A percentile compares a stretch with the other conserved stretches of the same genome.
Conservation (phyloP, 371 early-diverging fungal genomes). For the Polyrhizophydium stewartii region DNA sequence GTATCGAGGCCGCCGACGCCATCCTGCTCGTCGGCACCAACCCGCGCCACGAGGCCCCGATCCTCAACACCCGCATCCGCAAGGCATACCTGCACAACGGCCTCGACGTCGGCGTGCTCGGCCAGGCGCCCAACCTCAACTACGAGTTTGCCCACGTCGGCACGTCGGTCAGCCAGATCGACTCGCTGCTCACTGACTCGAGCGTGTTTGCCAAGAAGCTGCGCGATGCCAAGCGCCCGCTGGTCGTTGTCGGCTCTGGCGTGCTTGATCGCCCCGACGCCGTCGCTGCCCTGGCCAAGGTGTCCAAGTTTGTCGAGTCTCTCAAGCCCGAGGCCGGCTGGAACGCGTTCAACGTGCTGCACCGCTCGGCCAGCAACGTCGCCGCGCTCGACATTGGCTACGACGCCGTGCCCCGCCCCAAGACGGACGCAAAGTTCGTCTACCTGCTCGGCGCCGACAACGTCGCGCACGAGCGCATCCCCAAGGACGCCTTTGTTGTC, state of each 20-base stretch:
- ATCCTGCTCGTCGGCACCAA: conserved; percentile 91
- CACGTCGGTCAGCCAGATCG: conserved; percentile 59
- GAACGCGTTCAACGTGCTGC: conserved; percentile 89
- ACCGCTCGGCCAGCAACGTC: conserved; percentile 78
- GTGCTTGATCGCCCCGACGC: conserved; percentile 74
- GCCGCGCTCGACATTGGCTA: conserved; percentile 92
- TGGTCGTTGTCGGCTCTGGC: conserved; percentile 85
- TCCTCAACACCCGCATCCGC: conserved; percentile 92
- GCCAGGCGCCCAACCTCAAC: conserved; percentile 70
- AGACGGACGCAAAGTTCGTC: conserved; percentile 63
- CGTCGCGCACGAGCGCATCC: conserved; percentile 64
- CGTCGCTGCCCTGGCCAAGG: conserved; percentile 61
- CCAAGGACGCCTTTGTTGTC: conserved; percentile 91
- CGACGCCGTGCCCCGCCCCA: conserved; percentile 34
- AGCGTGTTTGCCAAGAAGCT: conserved; percentile 76
- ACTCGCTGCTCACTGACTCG: conserved; percentile 62
- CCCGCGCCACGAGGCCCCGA: conserved; percentile 95
- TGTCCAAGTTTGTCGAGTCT: conserved; percentile 52
- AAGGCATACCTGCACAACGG: conserved; percentile 85
- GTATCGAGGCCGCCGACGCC: conserved; percentile 89
- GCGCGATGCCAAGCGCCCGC: conserved; percentile 80
- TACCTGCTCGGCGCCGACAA: conserved; percentile 95
- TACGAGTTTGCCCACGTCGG: conserved; percentile 91
- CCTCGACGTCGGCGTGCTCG: conserved; percentile 79
- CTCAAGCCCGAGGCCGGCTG: conserved; percentile 70